These are phyloP conservation scores for Glonium stellatum DNA, from an alignment of 495 filamentous ascomycete species.

Conservation along the genomic window DNA sequence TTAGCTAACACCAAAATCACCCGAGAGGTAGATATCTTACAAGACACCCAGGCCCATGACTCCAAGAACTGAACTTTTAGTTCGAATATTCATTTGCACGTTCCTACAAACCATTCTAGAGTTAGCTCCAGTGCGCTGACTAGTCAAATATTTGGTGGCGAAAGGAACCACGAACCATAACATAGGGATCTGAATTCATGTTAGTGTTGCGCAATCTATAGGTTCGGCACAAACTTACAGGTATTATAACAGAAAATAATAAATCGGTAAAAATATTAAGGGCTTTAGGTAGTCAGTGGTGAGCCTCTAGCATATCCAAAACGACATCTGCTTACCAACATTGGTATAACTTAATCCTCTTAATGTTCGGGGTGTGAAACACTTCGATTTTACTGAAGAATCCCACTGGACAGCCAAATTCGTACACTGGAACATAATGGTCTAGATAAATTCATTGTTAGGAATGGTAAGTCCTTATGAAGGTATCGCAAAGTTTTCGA, in stretches of 20 bases:
- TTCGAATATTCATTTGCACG: conserved; percentile 20
- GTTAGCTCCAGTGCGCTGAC: not conserved
- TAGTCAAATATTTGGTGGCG: not conserved
- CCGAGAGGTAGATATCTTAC: not conserved
- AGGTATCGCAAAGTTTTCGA: too few relatives aligned
- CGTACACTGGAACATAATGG: conserved; percentile 16
- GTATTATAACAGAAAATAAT: conserved; percentile 41
- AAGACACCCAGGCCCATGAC: conserved; percentile 19
- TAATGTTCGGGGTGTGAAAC: conserved; percentile 9
- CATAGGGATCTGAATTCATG: conserved; percentile 18
- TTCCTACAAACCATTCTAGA: conserved; percentile 1
- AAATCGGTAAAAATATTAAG: conserved; percentile 46
- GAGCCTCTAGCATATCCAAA: not conserved
- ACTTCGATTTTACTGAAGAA: conserved; percentile 10
- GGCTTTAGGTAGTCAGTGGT: conserved; percentile 14
- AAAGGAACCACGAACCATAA: conserved; percentile 4
- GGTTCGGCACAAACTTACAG: conserved; percentile 28
- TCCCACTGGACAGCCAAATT: conserved; percentile 19
- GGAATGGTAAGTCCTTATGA: too few relatives aligned
- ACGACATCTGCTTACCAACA: conserved; percentile 26
- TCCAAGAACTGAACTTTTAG: conserved; percentile 18
- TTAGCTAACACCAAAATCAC: not conserved
- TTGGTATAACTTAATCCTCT: conserved; percentile 29
- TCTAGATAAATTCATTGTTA: not conserved
- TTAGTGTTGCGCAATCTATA: not conserved